These are phyloP conservation scores for Rubus parviflorus DNA, from an alignment of 306 rosid species.

Conservation along the genomic window DNA sequence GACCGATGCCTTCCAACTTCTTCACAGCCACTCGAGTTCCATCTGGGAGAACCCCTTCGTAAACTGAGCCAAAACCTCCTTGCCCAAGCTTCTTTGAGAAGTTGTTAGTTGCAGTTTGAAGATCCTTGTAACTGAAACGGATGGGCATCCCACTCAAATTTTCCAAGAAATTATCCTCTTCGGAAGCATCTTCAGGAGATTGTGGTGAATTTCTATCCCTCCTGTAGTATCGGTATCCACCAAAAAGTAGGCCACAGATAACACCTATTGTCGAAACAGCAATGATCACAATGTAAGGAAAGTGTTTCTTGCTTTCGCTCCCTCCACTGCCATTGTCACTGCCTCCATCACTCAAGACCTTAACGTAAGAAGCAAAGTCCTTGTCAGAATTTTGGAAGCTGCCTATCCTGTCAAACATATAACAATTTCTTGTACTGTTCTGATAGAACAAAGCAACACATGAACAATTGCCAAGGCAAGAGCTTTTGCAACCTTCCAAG, in stretches of 20 bases:
- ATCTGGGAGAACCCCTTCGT: conserved; percentile 67
- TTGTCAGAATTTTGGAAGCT: conserved; percentile 52
- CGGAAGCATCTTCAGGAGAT: conserved; percentile 55
- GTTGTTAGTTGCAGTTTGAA: conserved; percentile 72
- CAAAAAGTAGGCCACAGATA: conserved; percentile 45
- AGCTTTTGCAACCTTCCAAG: conserved; percentile 54
- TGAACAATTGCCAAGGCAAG: conserved; percentile 67
- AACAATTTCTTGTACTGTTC: conserved; percentile 66
- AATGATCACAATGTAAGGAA: conserved; percentile 51
- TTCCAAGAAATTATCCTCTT: conserved; percentile 85
- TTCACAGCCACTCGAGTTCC: conserved; percentile 86
- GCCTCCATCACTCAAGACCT: conserved; percentile 44
- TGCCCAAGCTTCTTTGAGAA: conserved; percentile 83
- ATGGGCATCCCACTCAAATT: conserved; percentile 68
- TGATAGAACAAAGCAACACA: conserved; percentile 86
- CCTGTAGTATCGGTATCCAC: conserved; percentile 47
- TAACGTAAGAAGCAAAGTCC: conserved; percentile 64
- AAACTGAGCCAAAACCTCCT: conserved; percentile 94
- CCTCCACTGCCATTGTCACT: conserved; percentile 17
- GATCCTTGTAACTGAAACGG: conserved; percentile 70
- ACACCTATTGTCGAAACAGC: conserved; percentile 48
- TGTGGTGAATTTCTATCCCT: conserved; percentile 42
- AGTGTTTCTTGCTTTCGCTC: conserved; percentile 37
- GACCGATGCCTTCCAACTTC: conserved; percentile 82
- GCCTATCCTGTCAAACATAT: conserved; percentile 66